These are phyloP conservation scores for Beauveria pseudobassiana DNA, from an alignment of 2,329 filamentous ascomycete genomes.

Conservation along the genomic window DNA sequence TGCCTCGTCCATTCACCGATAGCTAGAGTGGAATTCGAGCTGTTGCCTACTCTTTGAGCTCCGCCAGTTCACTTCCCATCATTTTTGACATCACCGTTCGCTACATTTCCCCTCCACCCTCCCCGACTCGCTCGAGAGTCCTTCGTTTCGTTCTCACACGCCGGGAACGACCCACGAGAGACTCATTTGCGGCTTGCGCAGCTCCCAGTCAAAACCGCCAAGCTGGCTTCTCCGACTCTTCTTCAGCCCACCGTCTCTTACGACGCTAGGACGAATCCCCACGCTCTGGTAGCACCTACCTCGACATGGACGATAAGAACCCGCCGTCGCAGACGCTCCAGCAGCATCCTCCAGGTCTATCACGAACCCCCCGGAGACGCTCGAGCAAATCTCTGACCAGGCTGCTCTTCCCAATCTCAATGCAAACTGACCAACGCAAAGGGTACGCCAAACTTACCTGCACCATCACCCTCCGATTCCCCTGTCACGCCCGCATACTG, in stretches of 20 bases:
- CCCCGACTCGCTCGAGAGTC: background rate
- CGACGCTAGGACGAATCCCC: conserved; percentile 70
- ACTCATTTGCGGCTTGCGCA: background rate
- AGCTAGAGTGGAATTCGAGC: background rate
- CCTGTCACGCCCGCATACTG: background rate
- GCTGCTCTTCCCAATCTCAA: conserved; percentile 91
- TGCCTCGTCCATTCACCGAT: background rate
- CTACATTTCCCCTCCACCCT: background rate
- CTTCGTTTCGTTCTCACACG: background rate
- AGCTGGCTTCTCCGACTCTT: conserved; percentile 86
- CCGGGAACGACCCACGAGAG: background rate
- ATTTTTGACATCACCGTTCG: background rate
- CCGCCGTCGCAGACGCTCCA: conserved; percentile 84
- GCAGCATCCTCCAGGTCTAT: conserved; percentile 87
- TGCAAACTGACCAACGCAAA: conserved; percentile 98
- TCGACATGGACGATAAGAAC: conserved; percentile 55
- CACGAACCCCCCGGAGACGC: conserved; percentile 93
- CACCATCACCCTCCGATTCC: background rate
- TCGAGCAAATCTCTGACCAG: conserved; percentile 97
- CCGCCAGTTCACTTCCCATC: background rate
- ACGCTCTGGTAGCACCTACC: conserved; percentile 50
- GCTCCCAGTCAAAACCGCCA: conserved; percentile 64
- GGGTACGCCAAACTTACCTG: conserved; percentile 51
- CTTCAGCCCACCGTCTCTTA: conserved; percentile 87
- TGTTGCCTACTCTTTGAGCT: background rate